Evolutionary conservation across 2,329 filamentous ascomycete genomes (phyloP), one percentile per base, ranked within the genome.

Genomic region (Penicillium psychrosexuale): DNA sequence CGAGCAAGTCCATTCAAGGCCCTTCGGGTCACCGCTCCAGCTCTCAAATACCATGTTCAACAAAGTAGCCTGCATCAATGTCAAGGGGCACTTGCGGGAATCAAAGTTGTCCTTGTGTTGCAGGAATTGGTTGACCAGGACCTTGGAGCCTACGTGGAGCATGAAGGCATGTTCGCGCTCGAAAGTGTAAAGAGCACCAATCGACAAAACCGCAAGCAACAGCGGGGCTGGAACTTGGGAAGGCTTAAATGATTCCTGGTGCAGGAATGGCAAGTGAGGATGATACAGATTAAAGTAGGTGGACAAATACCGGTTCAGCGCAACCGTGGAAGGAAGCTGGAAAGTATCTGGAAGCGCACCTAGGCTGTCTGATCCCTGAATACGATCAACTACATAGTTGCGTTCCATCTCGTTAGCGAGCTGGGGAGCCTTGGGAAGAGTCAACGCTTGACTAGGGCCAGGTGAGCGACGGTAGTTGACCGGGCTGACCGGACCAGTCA

Each of bases 91-190:
- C 74, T 97, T 97, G 66, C 93, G 87, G 8, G 94, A 97, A 79
- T 93, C 96, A 74, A 97, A 97, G 76, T 96, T 96, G 73, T 97
- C 92, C 80, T 97, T 97, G 78, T 97, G 95, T 75, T 96, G 91
- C 59, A 99, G 75, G 74, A 97, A 97, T 72, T 97, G 91, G 71
- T 95, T 97, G 66, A 97, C 92, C 17, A 99, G 83, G 28, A 97
- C 89, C 79, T 97, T 99, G 56, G 94, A 96, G 17, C 93, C 94
- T 64, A 97, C 96, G 76, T 99, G 94, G 22, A 97, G 84, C 82
- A 96, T 91, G 72, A 97, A 97, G 0, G 94, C 94, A 71, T 96
- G 90, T 66, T 97, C 93, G 70, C 96, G 91, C 69, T 97, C 93
- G 71, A 97, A 97, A 15, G 93, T 93, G 75, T 97, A 97, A 19